Evolutionary conservation across 306 rosid species (phyloP), one percentile per base, ranked within the genome.

Genomic region (Malus sylvestris): DNA sequence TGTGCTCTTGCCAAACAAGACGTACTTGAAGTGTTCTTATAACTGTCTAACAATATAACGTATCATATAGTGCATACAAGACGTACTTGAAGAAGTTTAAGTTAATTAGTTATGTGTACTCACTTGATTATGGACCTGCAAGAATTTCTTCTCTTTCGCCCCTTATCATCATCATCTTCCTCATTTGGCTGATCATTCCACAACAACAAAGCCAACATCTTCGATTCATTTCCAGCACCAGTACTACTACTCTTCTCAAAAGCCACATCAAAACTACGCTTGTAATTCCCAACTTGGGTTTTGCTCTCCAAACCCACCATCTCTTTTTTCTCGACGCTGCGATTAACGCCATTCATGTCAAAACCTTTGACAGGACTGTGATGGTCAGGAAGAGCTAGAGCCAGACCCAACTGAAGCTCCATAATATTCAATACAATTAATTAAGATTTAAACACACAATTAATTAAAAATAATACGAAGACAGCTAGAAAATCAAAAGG

Each of bases 131-230:
- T 27, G 49, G 63, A 19, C 40, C 67, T 46, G 82, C 58, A 62
- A 77, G 78, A 68, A 70, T 72, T 72, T 81, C 75, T 83, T 27
- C 78, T 76, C 76, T 59, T 74, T 67, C 84, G 85, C 73, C 76
- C 82, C 77, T 76, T 79, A 22, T 61, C 71, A 45, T 88, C 87
- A 81, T 75, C 86, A 27, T 86, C 96, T 58, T 88, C 98, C 57
- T 89, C 89, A 46, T 86, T 83, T 46, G 97, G 91, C 32, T 80
- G 93, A 73, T 90, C 98, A 18, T 76, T 84, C 94, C 97, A 88
- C 64, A 85, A 76, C 64, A 88, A 74, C 63, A 90, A 71, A 73
- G 91, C 80, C 82, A 82, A 76, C 19, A 73, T 79, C 35, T 72
- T 52, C 29, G 73, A 78, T 33, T 74, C 71, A 32, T 5, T 25